Evolutionary conservation across 108 stramenopile genomes (phyloP), one percentile per base, ranked within the genome.

Genomic region (Cyclotella baltica): DNA sequence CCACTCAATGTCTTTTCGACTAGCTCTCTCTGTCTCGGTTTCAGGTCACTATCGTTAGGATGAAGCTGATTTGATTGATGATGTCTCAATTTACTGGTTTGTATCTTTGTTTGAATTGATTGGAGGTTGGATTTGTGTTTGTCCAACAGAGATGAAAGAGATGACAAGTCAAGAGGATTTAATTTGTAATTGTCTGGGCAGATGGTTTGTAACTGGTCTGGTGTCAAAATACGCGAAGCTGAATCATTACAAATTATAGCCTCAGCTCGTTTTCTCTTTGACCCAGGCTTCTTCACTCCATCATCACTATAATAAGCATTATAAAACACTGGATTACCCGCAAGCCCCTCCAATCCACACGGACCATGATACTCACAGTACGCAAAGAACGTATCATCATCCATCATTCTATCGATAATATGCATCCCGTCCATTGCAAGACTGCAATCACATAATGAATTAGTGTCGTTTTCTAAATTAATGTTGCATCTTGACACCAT

Each of bases 341-440:
- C 61, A 6, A 81, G 48, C 10, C 80, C 80, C 37, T 81, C 80
- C 37, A 81, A 56, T 22, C 61, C 36, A 56, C 62, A 62, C 11
- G 80, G 80, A 9, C 80, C 80, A 36, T 76, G 76, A 72, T 81
- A 81, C 47, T 81, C 80, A 51, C 80, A 81, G 28, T 70, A 72
- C 1, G 69, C 61, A 48, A 81, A 81, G 70, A 71, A 81, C 27
- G 65, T 30, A 53, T 81, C 70, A 23, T 46, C 50, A 33, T 22
- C 34, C 10, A 72, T 31, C 76, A 81, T 76, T 46, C 46, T 63
- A 40, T 81, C 76, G 57, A 81, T 77, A 25, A 81, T 47, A 15
- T 72, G 38, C 5, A 51, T 27, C 35, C 69, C 75, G 56, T 81
- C 80, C 33, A 50, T 36, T 16, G 75, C 69, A 35, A 62, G 34